Evolutionary conservation across 116 monocot genomes (phyloP).

Genomic region (Dioscorea cayenensis): DNA sequence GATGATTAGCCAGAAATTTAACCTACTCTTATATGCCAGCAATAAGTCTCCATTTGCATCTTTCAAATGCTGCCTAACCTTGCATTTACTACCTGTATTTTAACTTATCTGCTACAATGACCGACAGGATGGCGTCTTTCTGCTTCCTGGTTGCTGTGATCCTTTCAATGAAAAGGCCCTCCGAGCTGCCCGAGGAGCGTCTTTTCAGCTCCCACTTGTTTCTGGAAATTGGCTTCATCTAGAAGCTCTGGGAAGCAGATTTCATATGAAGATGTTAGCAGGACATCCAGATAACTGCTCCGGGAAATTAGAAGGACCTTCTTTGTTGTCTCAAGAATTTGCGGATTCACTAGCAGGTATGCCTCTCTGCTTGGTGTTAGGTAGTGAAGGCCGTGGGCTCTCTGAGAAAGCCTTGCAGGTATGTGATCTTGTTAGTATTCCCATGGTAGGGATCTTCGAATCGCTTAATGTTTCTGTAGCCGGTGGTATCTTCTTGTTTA

Average conservation of each 20-base stretch:
- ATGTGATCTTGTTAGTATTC: conserved; percentile 76
- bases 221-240: conserved; percentile 68
- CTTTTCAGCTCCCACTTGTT: conserved; percentile 81
- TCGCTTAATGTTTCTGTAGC: conserved; percentile 98
- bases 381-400: conserved; percentile 86
- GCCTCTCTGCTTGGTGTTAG: conserved; percentile 73
- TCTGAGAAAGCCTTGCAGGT: conserved; percentile 39
- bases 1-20: background rate
- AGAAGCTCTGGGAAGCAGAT: conserved; percentile 29
- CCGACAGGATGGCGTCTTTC: conserved; percentile 80
- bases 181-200: conserved; percentile 82
- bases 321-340: conserved; percentile 37
- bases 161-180: conserved; percentile 97
- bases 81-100: background rate
- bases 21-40: background rate
- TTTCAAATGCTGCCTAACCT: background rate
- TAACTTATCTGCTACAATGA: background rate
- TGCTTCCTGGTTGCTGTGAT: conserved; percentile 87
- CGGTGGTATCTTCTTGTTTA: conserved; percentile 89
- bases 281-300: conserved; percentile 52
- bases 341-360: conserved; percentile 30
- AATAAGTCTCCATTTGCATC: background rate
- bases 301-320: conserved; percentile 7
- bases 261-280: conserved; percentile 66
- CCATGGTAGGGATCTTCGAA: conserved; percentile 81